These are phyloP conservation scores for Durio zibethinus DNA, from an alignment of 345 rosid genomes.

Conservation along the genomic window DNA sequence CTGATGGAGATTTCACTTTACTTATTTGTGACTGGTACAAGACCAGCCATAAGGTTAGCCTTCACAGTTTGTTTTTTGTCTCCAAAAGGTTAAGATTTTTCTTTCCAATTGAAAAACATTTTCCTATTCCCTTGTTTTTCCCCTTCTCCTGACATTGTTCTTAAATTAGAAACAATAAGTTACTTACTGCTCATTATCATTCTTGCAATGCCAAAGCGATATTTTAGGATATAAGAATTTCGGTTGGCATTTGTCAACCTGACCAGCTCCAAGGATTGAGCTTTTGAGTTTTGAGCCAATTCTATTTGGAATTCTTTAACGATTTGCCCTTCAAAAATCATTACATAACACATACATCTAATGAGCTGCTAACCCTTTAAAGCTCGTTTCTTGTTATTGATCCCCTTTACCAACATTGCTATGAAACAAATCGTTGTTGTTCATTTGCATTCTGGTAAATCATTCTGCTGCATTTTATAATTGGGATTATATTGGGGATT, in stretches of 20 bases:
- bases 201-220: not conserved
- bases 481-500: not conserved
- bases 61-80: not conserved
- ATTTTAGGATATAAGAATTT: not conserved
- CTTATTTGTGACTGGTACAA: conserved; percentile 87
- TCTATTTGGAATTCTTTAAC: not conserved
- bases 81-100: not conserved
- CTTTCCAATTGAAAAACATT: not conserved
- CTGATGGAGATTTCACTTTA: conserved; percentile 65
- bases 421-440: not conserved
- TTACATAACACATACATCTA: not conserved
- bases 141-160: not conserved
- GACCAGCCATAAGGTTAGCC: conserved; percentile 66
- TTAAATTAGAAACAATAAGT: not conserved
- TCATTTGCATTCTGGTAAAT: not conserved
- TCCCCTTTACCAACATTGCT: not conserved
- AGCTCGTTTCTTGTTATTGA: conserved; percentile 7
- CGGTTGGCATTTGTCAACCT: not conserved
- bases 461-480: not conserved
- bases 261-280: not conserved
- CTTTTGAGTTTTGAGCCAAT: not conserved
- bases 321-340: not conserved
- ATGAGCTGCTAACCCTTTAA: not conserved
- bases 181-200: not conserved
- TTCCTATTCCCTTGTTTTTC: not conserved